Percentiles rank a stretch among this genome's conserved stretches.
These are phyloP conservation scores for Tieghemiomyces parasiticus DNA, from an alignment of 192 early-diverging fungal genomes.

Conservation along the genomic window DNA sequence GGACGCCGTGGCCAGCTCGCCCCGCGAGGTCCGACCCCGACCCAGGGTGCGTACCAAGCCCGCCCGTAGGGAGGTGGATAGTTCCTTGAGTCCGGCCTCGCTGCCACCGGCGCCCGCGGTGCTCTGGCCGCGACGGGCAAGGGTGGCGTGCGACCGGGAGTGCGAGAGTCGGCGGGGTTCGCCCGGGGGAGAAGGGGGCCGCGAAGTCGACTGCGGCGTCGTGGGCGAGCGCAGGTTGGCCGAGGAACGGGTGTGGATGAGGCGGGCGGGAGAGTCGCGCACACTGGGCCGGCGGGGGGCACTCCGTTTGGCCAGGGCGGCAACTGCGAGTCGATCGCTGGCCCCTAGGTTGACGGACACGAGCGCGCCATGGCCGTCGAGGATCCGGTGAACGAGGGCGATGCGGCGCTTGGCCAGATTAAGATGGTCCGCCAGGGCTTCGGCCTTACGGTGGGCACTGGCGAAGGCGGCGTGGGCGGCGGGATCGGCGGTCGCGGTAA, in stretches of 20 bases:
- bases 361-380: constrained; percentile 35
- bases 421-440: constrained; percentile 60
- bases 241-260: too few relatives aligned
- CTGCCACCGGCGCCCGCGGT: too few relatives aligned
- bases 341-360: not conserved
- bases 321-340: not conserved
- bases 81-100: constrained; percentile 3
- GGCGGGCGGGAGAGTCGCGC: too few relatives aligned
- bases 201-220: too few relatives aligned
- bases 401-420: constrained; percentile 78
- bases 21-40: not conserved
- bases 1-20: too few relatives aligned
- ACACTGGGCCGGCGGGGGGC: not conserved
- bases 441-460: constrained; percentile 33
- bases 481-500: constrained; percentile 31
- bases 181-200: too few relatives aligned
- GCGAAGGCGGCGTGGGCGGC: constrained; percentile 33
- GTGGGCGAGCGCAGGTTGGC: too few relatives aligned
- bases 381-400: constrained; percentile 72
- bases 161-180: not conserved
- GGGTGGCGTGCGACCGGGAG: constrained; percentile 2
- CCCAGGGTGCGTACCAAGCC: not conserved
- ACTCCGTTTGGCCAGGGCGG: not conserved
- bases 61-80: not conserved
- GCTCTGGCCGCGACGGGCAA: not conserved